Evolutionary conservation across 1,284 basidiomycete genomes (phyloP).

Genomic region (Microbotryum saponariae): DNA sequence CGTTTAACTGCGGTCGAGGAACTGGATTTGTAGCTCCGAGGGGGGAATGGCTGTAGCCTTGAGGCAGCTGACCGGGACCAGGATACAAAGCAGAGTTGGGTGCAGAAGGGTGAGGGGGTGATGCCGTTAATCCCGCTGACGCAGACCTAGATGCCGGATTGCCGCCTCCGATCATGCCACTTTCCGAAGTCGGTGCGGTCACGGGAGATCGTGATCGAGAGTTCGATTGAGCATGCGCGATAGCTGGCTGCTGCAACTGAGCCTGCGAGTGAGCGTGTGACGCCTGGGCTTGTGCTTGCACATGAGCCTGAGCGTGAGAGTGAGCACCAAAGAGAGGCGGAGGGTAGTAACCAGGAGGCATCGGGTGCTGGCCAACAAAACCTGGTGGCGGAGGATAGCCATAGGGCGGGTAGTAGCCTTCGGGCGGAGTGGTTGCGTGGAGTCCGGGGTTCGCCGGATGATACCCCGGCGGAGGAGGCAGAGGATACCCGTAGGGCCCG

Average conservation of each 20-base stretch:
- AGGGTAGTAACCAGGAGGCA: constrained; percentile 16
- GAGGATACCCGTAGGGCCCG: constrained; percentile 8
- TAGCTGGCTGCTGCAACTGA: constrained; percentile 2
- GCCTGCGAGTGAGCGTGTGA: constrained; percentile 22
- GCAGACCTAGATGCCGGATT: too few species aligned
- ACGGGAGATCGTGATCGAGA: constrained; percentile 20
- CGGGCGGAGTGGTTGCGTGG: constrained; percentile 11
- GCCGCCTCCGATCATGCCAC: not conserved
- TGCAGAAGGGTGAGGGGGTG: constrained; percentile 4
- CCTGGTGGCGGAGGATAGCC: constrained; percentile 10
- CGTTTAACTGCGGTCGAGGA: not conserved
- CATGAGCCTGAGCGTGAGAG: not conserved
- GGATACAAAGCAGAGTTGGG: not conserved
- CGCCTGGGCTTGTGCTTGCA: not conserved
- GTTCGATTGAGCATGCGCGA: constrained; percentile 26
- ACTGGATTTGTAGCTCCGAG: constrained; percentile 8
- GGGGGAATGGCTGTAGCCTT: constrained; percentile 24
- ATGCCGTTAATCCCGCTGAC: not conserved
- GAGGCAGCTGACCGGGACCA: constrained; percentile 15
- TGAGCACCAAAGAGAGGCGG: constrained; percentile 14
- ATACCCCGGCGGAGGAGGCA: constrained; percentile 14
- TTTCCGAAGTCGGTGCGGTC: not conserved
- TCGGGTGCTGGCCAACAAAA: constrained; percentile 17
- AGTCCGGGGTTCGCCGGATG: constrained; percentile 16
- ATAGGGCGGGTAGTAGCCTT: constrained; percentile 12